These are phyloP conservation scores for Tulasnella sp. DNA, from an alignment of 768 basidiomycete species.

Conservation along the genomic window DNA sequence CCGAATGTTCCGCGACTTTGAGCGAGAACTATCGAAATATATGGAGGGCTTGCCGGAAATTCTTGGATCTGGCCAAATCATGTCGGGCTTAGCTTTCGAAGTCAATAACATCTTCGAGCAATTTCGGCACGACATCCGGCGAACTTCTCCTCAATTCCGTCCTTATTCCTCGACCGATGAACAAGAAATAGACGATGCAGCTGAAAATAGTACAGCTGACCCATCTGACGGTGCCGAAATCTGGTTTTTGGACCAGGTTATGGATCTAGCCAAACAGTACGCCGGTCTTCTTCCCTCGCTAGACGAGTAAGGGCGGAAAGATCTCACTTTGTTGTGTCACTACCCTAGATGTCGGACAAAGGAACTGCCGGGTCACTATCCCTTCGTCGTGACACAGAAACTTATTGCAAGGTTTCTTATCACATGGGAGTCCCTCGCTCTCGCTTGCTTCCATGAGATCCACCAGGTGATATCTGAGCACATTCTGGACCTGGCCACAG, in stretches of 20 bases:
- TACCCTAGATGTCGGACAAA: conserved; percentile 51
- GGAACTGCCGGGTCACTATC: conserved; percentile 57
- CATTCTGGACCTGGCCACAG: no score
- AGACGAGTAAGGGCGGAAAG: neutral
- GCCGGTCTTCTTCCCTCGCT: neutral
- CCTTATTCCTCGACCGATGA: neutral
- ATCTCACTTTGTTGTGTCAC: neutral
- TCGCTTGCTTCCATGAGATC: no score
- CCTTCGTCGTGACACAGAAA: conserved; percentile 40
- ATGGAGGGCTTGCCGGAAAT: conserved; percentile 8
- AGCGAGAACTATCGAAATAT: neutral
- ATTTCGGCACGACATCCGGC: neutral
- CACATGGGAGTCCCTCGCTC: conserved; percentile 1
- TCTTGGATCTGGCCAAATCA: neutral
- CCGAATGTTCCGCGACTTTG: conserved; percentile 6
- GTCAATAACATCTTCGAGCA: conserved; percentile 1
- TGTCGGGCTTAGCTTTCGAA: neutral
- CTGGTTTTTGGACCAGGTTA: conserved; percentile 18
- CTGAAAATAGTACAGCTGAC: no score
- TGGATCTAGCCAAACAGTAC: conserved; percentile 19
- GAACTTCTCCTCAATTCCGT: conserved; percentile 6
- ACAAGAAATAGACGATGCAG: no score
- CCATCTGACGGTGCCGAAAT: no score
- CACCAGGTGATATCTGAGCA: no score
- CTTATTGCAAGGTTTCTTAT: conserved; percentile 5